These are phyloP conservation scores for Chrysoporthe puriensis DNA, from an alignment of 2,329 filamentous ascomycete species.

Conservation along the genomic window DNA sequence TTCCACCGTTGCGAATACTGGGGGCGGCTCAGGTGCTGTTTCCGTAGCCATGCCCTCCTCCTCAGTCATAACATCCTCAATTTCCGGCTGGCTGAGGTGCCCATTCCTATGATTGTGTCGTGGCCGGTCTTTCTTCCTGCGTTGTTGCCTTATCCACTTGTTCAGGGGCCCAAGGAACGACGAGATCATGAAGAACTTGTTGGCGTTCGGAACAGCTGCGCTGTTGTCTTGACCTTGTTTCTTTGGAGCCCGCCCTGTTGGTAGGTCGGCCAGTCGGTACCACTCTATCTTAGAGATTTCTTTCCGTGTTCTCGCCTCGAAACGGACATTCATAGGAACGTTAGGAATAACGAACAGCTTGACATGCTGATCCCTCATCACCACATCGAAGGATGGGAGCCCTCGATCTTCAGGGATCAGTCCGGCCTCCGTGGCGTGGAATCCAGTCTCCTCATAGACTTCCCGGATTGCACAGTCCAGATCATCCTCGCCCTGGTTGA, in stretches of 20 bases:
- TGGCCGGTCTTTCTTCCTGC: constrained; percentile 68
- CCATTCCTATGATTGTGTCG: constrained; percentile 20
- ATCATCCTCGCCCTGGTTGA: constrained; percentile 96
- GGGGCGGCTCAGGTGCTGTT: constrained; percentile 39
- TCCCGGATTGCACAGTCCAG: constrained; percentile 92
- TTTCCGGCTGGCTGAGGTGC: constrained; percentile 47
- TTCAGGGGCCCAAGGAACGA: constrained; percentile 85
- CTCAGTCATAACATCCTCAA: constrained; percentile 63
- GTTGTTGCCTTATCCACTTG: constrained; percentile 88
- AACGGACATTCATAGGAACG: constrained; percentile 82
- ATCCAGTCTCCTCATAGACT: constrained; percentile 95
- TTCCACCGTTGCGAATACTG: constrained; percentile 36
- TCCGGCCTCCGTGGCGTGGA: constrained; percentile 76
- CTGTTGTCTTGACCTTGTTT: constrained; percentile 59
- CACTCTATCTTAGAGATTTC: constrained; percentile 97
- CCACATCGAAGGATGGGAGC: constrained; percentile 83
- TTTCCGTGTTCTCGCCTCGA: constrained; percentile 89
- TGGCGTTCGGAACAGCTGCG: constrained; percentile 64
- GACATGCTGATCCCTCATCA: constrained; percentile 91
- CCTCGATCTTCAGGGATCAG: constrained; percentile 73
- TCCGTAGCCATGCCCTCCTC: constrained; percentile 58
- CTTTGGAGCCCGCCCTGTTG: constrained; percentile 73
- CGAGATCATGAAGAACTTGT: constrained; percentile 98
- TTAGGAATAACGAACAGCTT: constrained; percentile 89
- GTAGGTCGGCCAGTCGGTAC: constrained; percentile 89